Percentiles rank a stretch among this genome's conserved stretches.
Evolutionary conservation across 805 yeast genomes (phyloP).

Genomic region (Wickerhamomyces chaumierensis): DNA sequence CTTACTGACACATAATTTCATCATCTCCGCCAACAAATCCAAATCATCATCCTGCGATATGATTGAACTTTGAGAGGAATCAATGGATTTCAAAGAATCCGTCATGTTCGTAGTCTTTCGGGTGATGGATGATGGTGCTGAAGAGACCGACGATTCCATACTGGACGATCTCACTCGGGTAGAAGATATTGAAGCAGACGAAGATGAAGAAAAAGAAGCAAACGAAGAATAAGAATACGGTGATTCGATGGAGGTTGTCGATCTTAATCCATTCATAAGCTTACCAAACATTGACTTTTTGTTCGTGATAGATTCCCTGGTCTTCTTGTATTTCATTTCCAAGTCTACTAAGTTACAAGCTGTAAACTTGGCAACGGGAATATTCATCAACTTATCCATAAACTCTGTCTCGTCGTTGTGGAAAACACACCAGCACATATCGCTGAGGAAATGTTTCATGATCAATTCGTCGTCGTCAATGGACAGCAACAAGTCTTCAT

Average conservation of each 20-base stretch:
- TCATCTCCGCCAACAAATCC: constrained; percentile 12
- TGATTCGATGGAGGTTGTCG: constrained; percentile 4
- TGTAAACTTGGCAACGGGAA: constrained; percentile 9
- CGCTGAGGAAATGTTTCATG: constrained; percentile 28
- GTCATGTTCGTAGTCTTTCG: not conserved
- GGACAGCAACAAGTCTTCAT: constrained; percentile 27
- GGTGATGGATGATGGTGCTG: not conserved
- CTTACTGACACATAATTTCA: constrained; percentile 14
- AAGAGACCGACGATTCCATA: no score
- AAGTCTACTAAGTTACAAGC: constrained; percentile 1
- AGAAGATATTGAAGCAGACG: no score
- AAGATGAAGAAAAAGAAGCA: no score
- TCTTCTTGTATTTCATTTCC: constrained; percentile 3
- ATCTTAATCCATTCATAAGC: constrained; percentile 2
- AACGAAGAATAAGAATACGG: no score
- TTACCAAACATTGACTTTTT: constrained; percentile 9
- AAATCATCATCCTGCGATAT: constrained; percentile 10
- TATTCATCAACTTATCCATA: constrained; percentile 18
- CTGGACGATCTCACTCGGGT: not conserved
- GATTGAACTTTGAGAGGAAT: constrained; percentile 6
- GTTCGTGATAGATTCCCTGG: constrained; percentile 1
- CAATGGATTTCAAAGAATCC: not conserved
- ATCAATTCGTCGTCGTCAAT: constrained; percentile 29
- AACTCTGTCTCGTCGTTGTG: constrained; percentile 24
- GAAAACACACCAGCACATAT: constrained; percentile 30